Evolutionary conservation across 2,329 filamentous ascomycete genomes (phyloP).

Genomic region (Ilyonectria destructans): DNA sequence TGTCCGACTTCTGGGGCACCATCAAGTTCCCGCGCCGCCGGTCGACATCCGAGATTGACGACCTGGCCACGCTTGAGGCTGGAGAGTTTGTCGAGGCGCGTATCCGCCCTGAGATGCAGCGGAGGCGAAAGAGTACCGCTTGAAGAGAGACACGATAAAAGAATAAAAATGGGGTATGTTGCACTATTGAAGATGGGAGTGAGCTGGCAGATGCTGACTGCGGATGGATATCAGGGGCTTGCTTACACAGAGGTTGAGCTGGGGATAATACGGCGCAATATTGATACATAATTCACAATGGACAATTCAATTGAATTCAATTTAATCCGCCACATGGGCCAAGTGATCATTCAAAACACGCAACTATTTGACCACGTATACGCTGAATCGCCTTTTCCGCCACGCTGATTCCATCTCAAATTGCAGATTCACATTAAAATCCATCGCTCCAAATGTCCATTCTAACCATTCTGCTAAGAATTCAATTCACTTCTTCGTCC

Average conservation of each 20-base stretch:
- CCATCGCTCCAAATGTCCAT: conserved; percentile 14
- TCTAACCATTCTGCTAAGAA: conserved; percentile 7
- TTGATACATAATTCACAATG: not conserved
- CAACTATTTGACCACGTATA: conserved; percentile 7
- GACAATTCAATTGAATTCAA: not conserved
- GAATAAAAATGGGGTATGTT: not conserved
- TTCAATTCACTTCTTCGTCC: conserved; percentile 3
- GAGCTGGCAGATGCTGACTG: not conserved
- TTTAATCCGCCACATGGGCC: not conserved
- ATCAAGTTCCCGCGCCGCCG: conserved; percentile 38
- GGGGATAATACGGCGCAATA: not conserved
- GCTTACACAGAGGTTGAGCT: not conserved
- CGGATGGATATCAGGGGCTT: not conserved
- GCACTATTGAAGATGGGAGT: not conserved
- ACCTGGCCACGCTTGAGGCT: conserved; percentile 35
- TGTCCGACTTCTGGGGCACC: conserved; percentile 35
- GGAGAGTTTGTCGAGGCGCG: conserved; percentile 41
- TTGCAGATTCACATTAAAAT: conserved; percentile 15
- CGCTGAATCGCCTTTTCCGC: not conserved
- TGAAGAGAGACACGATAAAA: not conserved
- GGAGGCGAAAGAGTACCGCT: conserved; percentile 5
- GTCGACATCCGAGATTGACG: conserved; percentile 35
- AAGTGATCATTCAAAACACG: conserved; percentile 13
- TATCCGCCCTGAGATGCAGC: not conserved
- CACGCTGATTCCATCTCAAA: not conserved